Evolutionary conservation across 345 rosid species (phyloP), one percentile per base, ranked within the genome.

Genomic region (Passiflora organensis): DNA sequence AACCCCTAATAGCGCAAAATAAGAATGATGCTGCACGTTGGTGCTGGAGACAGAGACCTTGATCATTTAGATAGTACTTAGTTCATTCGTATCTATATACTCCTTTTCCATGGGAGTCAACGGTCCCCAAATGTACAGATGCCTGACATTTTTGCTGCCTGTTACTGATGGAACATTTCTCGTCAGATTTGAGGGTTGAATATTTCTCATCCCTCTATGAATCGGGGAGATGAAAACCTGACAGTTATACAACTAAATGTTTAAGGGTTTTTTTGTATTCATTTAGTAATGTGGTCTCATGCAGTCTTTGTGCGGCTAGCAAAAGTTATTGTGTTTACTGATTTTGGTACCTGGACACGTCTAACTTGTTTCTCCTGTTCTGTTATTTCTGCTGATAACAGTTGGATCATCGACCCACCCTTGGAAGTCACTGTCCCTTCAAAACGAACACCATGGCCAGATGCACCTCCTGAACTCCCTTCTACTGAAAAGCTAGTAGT

Each of bases 341-440:
- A 18, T 36, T 22, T 21, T 46, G 36, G 39, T 1, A 13, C 1
- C 13, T 49, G 23, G 47, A 3, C 34, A 28, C 8, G 34, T 28
- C 8, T 28, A 2, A 3, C 34, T 28, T 28, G 34, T 28, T 28
- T 28, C 34, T 28, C 21, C 53, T 52, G 20, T 59, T 46, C 44
- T 48, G 5, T 21, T 32, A 28, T 8, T 28, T 45, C 39, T 64
- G 19, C 49, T 42, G 18, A 15, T 1, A 62, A 47, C 87, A 93
- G 96, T 59, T 93, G 99, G 99, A 66, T 89, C 32, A 82, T 89
- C 43, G 91, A 93, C 66, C 95, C 95, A 42, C 97, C 91, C 9
- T 66, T 86, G 78, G 97, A 89, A 48, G 76, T 89, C 55, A 84
- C 96, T 11, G 85, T 86, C 21, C 89, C 89, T 22, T 77, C 99